A percentile compares a stretch with the other conserved stretches of the same genome.
Conservation (phyloP, 305 asterid genomes). For the Galium porrigens region DNA sequence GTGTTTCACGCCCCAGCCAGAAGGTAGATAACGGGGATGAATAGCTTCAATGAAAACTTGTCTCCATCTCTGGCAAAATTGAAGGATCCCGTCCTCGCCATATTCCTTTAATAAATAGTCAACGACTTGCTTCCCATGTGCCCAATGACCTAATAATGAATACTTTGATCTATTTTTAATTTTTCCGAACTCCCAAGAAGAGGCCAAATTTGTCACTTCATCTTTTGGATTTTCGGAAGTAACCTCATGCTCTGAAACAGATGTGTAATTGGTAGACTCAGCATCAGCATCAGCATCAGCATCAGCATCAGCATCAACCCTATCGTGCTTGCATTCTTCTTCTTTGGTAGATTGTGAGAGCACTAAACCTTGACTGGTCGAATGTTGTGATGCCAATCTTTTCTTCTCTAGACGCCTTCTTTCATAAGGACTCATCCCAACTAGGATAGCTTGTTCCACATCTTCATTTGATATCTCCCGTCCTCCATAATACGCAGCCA, state of each 20-base stretch:
- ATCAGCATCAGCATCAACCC: slow-evolving; percentile 16
- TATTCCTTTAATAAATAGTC: slow-evolving; percentile 41
- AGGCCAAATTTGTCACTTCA: slow-evolving; percentile 15
- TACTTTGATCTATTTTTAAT: slow-evolving; percentile 36
- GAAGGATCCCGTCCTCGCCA: slow-evolving; percentile 73
- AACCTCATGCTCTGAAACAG: slow-evolving; percentile 17
- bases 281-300: slow-evolving; percentile 15
- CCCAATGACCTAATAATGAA: slow-evolving; percentile 86
- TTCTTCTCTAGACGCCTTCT: slow-evolving; percentile 60
- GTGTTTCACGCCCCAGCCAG: slow-evolving; percentile 95
- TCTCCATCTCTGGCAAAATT: slow-evolving; percentile 90
- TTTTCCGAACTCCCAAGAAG: slow-evolving; percentile 17
- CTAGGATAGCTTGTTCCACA: slow-evolving; percentile 65
- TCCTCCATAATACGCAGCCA: slow-evolving; percentile 72
- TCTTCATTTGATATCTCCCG: slow-evolving; percentile 66
- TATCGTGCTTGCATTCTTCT: slow-evolving; percentile 24
- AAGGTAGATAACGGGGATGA: slow-evolving; percentile 87
- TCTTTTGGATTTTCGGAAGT: slow-evolving; percentile 18
- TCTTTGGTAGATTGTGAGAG: slow-evolving; percentile 8
- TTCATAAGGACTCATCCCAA: slow-evolving; percentile 86
- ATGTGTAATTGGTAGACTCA: not conserved
- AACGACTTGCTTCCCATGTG: slow-evolving; percentile 84
- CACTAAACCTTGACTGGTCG: slow-evolving; percentile 15
- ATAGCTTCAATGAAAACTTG: slow-evolving; percentile 72
- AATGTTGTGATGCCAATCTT: slow-evolving; percentile 32